Evolutionary conservation across 768 basidiomycete species (phyloP).

Genomic region (Mycena sanguinolenta): DNA sequence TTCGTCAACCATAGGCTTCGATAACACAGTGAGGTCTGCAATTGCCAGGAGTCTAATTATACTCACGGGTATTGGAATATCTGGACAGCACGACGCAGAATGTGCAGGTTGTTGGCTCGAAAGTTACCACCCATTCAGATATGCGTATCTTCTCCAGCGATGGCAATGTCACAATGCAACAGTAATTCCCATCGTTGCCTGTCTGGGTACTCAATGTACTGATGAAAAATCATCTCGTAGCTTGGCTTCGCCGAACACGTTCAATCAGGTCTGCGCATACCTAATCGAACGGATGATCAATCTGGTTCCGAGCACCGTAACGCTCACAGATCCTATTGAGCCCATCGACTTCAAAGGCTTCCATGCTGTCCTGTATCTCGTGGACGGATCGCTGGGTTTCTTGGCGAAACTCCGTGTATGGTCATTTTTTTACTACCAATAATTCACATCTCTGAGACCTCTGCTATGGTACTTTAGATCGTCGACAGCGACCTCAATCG

Average conservation of each 20-base stretch:
- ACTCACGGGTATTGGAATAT: conserved; percentile 28
- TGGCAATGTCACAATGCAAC: conserved; percentile 40
- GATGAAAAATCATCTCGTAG: no score
- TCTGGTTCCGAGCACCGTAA: conserved; percentile 34
- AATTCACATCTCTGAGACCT: neutral
- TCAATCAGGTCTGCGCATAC: conserved; percentile 21
- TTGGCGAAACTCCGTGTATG: neutral
- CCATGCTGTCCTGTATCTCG: conserved; percentile 8
- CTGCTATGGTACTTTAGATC: neutral
- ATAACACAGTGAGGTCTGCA: neutral
- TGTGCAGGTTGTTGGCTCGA: conserved; percentile 37
- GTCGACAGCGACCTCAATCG: neutral
- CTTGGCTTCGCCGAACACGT: conserved; percentile 2
- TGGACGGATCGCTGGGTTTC: conserved; percentile 13
- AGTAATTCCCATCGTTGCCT: no score
- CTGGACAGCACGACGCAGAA: conserved; percentile 27
- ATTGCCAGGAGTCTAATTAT: neutral
- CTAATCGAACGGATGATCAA: conserved; percentile 34
- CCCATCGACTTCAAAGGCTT: conserved; percentile 21
- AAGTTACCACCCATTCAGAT: conserved; percentile 40
- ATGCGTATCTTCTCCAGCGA: conserved; percentile 41
- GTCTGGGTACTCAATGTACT: no score
- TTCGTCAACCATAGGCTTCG: neutral
- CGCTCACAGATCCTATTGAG: conserved; percentile 29
- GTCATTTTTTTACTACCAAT: no score